These are phyloP conservation scores for Curvularia sp. DNA, from an alignment of 2,329 filamentous ascomycete genomes.

Conservation along the genomic window DNA sequence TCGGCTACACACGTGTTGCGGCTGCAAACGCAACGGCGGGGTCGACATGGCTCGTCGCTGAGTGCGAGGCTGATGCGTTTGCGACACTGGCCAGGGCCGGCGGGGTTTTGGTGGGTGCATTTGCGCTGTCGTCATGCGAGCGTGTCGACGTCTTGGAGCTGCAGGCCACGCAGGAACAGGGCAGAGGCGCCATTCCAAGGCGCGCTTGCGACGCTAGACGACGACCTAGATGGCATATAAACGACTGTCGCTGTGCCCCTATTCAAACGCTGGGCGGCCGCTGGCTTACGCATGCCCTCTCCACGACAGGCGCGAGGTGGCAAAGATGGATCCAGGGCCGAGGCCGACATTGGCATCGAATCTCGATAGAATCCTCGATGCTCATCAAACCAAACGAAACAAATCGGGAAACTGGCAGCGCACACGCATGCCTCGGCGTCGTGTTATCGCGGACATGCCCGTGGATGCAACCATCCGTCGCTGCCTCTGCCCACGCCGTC, in stretches of 20 bases:
- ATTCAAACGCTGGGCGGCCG: not conserved
- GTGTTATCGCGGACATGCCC: too few species aligned
- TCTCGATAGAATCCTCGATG: not conserved
- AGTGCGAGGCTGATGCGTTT: not conserved
- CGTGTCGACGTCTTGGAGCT: too few species aligned
- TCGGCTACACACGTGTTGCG: slow-evolving; percentile 4
- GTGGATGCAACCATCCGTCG: too few species aligned
- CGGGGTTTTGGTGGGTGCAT: too few species aligned
- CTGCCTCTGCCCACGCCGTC: too few species aligned
- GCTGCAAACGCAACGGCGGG: not conserved
- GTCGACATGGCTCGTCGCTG: not conserved
- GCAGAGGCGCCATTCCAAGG: too few species aligned
- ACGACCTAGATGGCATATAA: not conserved
- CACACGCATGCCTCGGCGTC: not conserved
- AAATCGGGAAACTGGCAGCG: too few species aligned
- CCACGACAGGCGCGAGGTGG: too few species aligned
- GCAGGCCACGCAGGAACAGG: too few species aligned
- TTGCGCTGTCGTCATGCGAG: not conserved
- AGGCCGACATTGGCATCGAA: not conserved
- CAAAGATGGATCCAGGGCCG: not conserved
- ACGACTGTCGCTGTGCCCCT: not conserved
- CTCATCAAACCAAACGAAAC: not conserved
- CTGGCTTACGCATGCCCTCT: not conserved
- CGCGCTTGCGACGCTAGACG: not conserved
- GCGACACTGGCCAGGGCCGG: too few species aligned